phyloP scores from a whole-genome alignment of 345 rosid species.

The Brassica carinata region DNA sequence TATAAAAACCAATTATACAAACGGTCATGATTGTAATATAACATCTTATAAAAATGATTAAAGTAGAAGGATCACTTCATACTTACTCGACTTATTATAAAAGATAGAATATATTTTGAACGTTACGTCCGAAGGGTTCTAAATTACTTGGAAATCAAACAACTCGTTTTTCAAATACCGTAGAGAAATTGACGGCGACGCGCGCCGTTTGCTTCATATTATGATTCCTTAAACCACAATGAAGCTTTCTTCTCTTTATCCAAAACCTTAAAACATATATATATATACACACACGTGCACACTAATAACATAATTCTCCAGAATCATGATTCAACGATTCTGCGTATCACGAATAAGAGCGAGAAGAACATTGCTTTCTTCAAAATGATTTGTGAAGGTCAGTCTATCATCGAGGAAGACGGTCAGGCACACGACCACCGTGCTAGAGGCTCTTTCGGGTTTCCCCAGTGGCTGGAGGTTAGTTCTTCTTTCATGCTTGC shows the following conservation, averaged over 20 bases:
- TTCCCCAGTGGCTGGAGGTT: conserved; percentile 85
- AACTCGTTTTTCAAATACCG: conserved; percentile 18
- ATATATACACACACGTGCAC: conserved; percentile 26
- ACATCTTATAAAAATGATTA: background rate
- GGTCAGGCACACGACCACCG: conserved; percentile 52
- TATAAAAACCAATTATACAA: background rate
- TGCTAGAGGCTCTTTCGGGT: conserved; percentile 63
- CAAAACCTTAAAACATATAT: conserved; percentile 19
- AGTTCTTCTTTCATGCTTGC: conserved; percentile 29
- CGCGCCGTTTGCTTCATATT: conserved; percentile 39
- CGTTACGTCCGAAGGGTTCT: conserved; percentile 33
- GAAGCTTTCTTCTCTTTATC: conserved; percentile 25
- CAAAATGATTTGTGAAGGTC: conserved; percentile 66
- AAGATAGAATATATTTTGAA: conserved; percentile 23
- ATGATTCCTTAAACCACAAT: conserved; percentile 33
- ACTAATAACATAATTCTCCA: conserved; percentile 60
- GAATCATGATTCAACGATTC: conserved; percentile 57
- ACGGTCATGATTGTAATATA: background rate
- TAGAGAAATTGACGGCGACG: conserved; percentile 31
- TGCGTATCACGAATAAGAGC: conserved; percentile 68
- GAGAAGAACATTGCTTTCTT: conserved; percentile 52
- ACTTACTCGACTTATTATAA: conserved; percentile 17
- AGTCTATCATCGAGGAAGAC: conserved; percentile 57
- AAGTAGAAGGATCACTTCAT: conserved; percentile 38
- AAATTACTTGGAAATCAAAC: conserved; percentile 31